Evolutionary conservation across 306 rosid species (phyloP).

Genomic region (Castanopsis chinensis): DNA sequence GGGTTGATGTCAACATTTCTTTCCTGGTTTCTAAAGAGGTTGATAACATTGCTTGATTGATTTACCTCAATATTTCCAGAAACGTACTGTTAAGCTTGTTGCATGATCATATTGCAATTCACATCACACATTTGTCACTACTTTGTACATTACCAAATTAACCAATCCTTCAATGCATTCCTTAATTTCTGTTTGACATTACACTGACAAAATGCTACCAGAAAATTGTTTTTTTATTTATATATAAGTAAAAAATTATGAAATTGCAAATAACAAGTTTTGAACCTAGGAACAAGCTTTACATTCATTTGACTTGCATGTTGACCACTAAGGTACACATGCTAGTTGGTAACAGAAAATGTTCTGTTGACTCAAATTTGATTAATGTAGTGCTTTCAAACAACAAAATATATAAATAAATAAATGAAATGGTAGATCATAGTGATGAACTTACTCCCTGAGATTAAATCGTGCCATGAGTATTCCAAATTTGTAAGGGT

Average conservation of each 20-base stretch:
- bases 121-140: not conserved
- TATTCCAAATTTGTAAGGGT: conserved; percentile 48
- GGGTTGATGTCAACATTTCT: not conserved
- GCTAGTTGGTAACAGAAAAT: not conserved
- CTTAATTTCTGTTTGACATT: not conserved
- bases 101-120: not conserved
- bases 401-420: not conserved
- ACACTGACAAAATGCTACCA: not conserved
- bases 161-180: not conserved
- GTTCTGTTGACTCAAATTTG: not conserved
- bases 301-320: no score
- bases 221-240: not conserved
- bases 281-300: no score
- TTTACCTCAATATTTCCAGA: not conserved
- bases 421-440: not conserved
- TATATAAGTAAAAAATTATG: no score
- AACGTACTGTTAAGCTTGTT: not conserved
- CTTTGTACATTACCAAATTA: not conserved
- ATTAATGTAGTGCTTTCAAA: not conserved
- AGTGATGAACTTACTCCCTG: conserved; percentile 56
- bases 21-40: not conserved
- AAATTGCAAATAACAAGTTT: no score
- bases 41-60: not conserved
- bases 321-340: not conserved
- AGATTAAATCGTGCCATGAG: conserved; percentile 91